Conservation (phyloP, 2,329 filamentous ascomycete genomes). For the Bipolaris zeicola region DNA sequence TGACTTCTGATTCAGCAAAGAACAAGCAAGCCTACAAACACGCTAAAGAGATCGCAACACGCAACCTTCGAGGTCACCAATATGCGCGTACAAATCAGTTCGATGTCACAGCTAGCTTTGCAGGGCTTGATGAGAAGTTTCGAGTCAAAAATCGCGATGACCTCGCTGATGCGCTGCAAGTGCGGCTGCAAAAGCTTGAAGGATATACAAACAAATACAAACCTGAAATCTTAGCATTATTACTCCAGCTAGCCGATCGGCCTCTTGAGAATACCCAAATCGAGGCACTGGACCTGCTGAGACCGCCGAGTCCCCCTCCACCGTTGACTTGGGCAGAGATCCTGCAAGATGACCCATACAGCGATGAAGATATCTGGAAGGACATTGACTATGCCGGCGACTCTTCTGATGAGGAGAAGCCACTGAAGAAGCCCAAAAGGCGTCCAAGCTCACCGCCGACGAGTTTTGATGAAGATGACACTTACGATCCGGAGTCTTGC, state of each 20-base stretch:
- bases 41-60: slow-evolving; percentile 48
- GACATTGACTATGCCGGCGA: slow-evolving; percentile 69
- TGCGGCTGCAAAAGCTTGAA: slow-evolving; percentile 65
- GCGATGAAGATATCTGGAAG: slow-evolving; percentile 71
- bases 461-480: slow-evolving; percentile 48
- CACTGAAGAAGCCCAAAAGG: slow-evolving; percentile 33
- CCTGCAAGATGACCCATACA: slow-evolving; percentile 74
- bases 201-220: slow-evolving; percentile 65
- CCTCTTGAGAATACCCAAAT: slow-evolving; percentile 74
- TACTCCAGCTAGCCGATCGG: slow-evolving; percentile 81
- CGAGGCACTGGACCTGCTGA: slow-evolving; percentile 64
- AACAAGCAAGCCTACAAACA: slow-evolving; percentile 46
- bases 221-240: slow-evolving; percentile 77
- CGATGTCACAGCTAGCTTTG: slow-evolving; percentile 49
- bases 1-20: slow-evolving; percentile 53
- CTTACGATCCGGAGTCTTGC: slow-evolving; percentile 40
- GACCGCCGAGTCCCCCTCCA: slow-evolving; percentile 53
- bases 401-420: slow-evolving; percentile 66
- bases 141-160: slow-evolving; percentile 78
- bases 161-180: slow-evolving; percentile 71
- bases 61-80: slow-evolving; percentile 48
- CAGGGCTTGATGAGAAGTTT: slow-evolving; percentile 80
- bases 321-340: slow-evolving; percentile 80
- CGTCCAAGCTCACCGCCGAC: slow-evolving; percentile 39
- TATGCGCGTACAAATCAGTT: slow-evolving; percentile 57